Conservation (phyloP, 1,139 yeast genomes). For the Debaryomyces sp. region DNA sequence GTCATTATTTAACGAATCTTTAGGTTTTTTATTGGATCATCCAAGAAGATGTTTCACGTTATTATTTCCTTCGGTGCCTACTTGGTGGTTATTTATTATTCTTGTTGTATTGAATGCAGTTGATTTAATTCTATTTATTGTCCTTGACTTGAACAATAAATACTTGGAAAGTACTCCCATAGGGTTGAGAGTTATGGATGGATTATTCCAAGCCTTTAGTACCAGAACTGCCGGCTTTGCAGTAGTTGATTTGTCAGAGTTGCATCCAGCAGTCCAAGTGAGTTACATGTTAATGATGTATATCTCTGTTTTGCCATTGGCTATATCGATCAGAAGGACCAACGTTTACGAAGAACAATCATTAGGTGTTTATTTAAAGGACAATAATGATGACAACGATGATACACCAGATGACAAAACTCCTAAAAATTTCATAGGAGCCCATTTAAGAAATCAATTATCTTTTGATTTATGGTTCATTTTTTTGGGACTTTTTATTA, state of each 20-base stretch:
- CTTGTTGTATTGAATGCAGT: conserved; percentile 70
- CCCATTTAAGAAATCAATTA: conserved; percentile 88
- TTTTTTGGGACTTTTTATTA: conserved; percentile 79
- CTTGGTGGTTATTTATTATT: conserved; percentile 90
- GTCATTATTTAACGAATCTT: conserved; percentile 69
- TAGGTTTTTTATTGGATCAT: conserved; percentile 87
- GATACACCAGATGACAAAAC: conserved; percentile 34
- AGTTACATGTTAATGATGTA: conserved; percentile 98
- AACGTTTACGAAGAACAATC: conserved; percentile 98
- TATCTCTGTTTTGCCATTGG: conserved; percentile 92
- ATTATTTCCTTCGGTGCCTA: conserved; percentile 87
- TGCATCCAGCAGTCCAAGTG: conserved; percentile 92
- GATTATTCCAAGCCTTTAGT: conserved; percentile 86
- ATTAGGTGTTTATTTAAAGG: conserved; percentile 72
- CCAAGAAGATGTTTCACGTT: conserved; percentile 97
- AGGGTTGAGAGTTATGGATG: conserved; percentile 75
- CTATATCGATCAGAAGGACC: conserved; percentile 93
- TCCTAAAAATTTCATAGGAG: conserved; percentile 69
- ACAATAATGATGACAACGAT: conserved; percentile 32
- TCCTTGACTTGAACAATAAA: conserved; percentile 65
- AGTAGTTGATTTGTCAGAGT: conserved; percentile 63
- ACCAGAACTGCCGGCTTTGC: conserved; percentile 94
- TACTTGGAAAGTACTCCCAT: conserved; percentile 53
- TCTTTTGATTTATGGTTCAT: conserved; percentile 96
- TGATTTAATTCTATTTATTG: conserved; percentile 78